phyloP scores from a whole-genome alignment of 192 early-diverging fungal species.

The Podila horticola region DNA sequence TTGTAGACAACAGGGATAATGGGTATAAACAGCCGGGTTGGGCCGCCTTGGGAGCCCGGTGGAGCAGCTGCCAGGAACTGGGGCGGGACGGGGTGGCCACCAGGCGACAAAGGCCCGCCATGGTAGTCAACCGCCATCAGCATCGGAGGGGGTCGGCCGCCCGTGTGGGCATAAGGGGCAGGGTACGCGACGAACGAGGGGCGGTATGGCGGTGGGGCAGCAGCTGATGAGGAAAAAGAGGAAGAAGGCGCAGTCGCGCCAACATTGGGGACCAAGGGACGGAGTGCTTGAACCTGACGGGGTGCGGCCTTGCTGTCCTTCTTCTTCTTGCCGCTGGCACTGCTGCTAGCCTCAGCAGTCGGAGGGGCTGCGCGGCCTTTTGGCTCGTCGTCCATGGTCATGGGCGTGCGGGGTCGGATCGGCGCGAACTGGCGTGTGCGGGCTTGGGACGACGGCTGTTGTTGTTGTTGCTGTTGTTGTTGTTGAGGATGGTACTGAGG shows the following conservation, averaged over 20 bases:
- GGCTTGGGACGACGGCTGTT: not conserved
- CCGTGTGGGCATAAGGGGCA: constrained; percentile 12
- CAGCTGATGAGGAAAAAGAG: not conserved
- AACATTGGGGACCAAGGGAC: constrained; percentile 30
- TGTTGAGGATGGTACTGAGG: constrained; percentile 1
- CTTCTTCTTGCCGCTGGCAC: constrained; percentile 20
- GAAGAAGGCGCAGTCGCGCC: not conserved
- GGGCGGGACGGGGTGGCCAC: constrained; percentile 5
- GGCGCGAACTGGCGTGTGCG: constrained; percentile 34
- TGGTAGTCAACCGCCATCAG: constrained; percentile 47
- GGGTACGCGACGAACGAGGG: constrained; percentile 42
- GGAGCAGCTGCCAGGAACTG: constrained; percentile 3
- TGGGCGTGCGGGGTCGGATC: constrained; percentile 43
- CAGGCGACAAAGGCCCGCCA: constrained; percentile 1
- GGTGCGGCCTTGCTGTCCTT: constrained; percentile 5
- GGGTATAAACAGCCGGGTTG: constrained; percentile 37
- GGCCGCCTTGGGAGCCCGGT: not conserved
- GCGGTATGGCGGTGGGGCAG: constrained; percentile 44
- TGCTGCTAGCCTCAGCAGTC: constrained; percentile 15
- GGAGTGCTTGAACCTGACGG: constrained; percentile 4
- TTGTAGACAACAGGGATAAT: constrained; percentile 52
- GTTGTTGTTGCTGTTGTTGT: constrained; percentile 4
- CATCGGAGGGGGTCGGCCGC: constrained; percentile 23
- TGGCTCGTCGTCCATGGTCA: constrained; percentile 27
- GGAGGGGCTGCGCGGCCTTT: constrained; percentile 34